A percentile compares a stretch with the other conserved stretches of the same genome.
phyloP scores from a whole-genome alignment of 208 protist species.

The Paratrypanosoma confusum region DNA sequence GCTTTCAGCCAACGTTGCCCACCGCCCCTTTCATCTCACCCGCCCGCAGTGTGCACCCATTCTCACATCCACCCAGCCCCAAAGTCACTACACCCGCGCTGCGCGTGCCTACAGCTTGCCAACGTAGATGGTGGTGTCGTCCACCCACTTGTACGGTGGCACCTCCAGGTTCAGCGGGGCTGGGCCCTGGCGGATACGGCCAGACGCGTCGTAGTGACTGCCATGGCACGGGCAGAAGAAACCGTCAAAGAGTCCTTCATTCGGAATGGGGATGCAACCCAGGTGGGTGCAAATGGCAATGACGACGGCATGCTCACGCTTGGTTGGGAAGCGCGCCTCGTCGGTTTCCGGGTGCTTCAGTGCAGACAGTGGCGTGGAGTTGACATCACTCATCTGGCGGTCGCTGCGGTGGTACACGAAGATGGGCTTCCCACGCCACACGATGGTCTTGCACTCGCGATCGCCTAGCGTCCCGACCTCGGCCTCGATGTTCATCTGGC shows the following conservation, averaged over 20 bases:
- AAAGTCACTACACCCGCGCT: neutral
- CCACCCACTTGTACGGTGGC: constrained; percentile 93
- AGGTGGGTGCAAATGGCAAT: constrained; percentile 99
- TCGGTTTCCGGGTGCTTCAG: constrained; percentile 96
- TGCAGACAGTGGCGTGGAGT: constrained; percentile 55
- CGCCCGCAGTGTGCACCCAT: no score
- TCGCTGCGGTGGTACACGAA: constrained; percentile 95
- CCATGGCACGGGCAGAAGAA: constrained; percentile 99
- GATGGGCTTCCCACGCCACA: constrained; percentile 98
- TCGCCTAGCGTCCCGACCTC: constrained; percentile 90
- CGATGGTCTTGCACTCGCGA: constrained; percentile 88
- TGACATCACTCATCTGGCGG: constrained; percentile 88
- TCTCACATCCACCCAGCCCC: neutral
- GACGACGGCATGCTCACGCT: constrained; percentile 90
- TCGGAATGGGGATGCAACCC: constrained; percentile 96
- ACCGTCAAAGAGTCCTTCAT: constrained; percentile 93
- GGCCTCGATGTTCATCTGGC: constrained; percentile 96
- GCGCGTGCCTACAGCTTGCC: constrained; percentile 70
- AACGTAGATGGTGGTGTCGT: constrained; percentile 91
- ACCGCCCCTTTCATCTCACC: no score
- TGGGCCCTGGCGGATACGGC: constrained; percentile 96
- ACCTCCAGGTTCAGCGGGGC: constrained; percentile 98
- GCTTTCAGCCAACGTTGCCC: no score
- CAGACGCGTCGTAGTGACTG: constrained; percentile 97
- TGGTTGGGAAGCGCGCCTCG: constrained; percentile 74